phyloP scores from a whole-genome alignment of 441 rosid species.

The Erodium moschatum region DNA sequence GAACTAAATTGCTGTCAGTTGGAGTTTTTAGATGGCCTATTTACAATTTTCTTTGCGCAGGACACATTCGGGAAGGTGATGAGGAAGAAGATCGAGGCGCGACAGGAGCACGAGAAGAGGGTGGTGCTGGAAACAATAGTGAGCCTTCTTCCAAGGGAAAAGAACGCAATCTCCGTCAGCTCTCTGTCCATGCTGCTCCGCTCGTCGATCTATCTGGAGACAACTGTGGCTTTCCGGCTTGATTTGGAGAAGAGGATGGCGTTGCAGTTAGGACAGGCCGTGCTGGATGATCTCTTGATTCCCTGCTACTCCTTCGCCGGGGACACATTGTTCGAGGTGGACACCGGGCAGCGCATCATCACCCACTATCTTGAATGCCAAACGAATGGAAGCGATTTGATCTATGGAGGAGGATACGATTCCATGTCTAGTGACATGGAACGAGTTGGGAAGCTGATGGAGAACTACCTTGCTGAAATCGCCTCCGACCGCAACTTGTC shows the following conservation, averaged over 20 bases:
- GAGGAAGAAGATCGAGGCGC: conserved; percentile 62
- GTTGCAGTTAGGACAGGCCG: conserved; percentile 49
- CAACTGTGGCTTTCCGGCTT: conserved; percentile 82
- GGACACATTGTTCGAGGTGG: conserved; percentile 54
- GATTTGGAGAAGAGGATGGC: conserved; percentile 69
- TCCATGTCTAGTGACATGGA: conserved; percentile 38
- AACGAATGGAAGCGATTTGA: conserved; percentile 38
- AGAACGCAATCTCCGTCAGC: conserved; percentile 56
- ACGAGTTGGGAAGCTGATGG: conserved; percentile 57
- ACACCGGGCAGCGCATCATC: conserved; percentile 51
- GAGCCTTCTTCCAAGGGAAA: conserved; percentile 59
- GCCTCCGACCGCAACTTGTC: conserved; percentile 49
- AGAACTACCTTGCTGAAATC: conserved; percentile 54
- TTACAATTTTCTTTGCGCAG: conserved; percentile 32
- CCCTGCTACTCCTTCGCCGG: conserved; percentile 52
- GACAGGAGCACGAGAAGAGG: conserved; percentile 74
- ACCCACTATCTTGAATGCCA: conserved; percentile 42
- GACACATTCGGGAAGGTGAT: conserved; percentile 66
- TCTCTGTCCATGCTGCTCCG: conserved; percentile 61
- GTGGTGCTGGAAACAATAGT: conserved; percentile 59
- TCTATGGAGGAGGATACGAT: conserved; percentile 25
- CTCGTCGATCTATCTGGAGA: conserved; percentile 53
- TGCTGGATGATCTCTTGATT: conserved; percentile 53
- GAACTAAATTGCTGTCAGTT: background rate
- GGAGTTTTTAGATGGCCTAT: conserved; percentile 10